These are phyloP conservation scores for Ceratocystis destructans DNA, from an alignment of 2,329 filamentous ascomycete genomes.

Conservation along the genomic window DNA sequence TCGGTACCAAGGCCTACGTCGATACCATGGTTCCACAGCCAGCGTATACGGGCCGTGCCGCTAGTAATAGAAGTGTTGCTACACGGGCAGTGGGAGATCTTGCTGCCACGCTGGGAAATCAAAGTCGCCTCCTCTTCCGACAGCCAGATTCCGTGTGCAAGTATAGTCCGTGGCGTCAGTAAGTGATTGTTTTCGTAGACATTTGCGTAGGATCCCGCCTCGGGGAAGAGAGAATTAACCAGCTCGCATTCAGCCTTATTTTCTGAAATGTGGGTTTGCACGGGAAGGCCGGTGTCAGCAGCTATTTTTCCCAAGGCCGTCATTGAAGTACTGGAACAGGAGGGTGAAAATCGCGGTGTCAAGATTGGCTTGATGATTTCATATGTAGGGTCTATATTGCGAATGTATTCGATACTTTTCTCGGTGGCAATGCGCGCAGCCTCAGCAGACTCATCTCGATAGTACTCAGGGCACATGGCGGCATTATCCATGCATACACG, in stretches of 20 bases:
- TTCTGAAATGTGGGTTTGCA: slow-evolving; percentile 86
- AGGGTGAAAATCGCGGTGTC: slow-evolving; percentile 57
- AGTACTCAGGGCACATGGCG: slow-evolving; percentile 55
- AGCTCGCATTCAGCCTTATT: slow-evolving; percentile 61
- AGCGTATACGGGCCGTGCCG: slow-evolving; percentile 62
- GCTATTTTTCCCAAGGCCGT: slow-evolving; percentile 50
- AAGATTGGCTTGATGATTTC: slow-evolving; percentile 63
- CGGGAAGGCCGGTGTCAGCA: slow-evolving; percentile 45
- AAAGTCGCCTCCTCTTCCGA: slow-evolving; percentile 50
- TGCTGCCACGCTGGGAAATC: slow-evolving; percentile 46
- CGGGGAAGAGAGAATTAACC: slow-evolving; percentile 56
- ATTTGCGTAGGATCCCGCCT: slow-evolving; percentile 48
- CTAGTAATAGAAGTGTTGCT: slow-evolving; percentile 73
- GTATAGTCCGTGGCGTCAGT: slow-evolving; percentile 57
- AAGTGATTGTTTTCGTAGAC: slow-evolving; percentile 67
- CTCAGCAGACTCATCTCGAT: slow-evolving; percentile 57
- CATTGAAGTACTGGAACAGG: slow-evolving; percentile 49
- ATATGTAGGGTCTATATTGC: slow-evolving; percentile 48
- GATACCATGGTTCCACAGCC: slow-evolving; percentile 59
- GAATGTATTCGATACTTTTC: slow-evolving; percentile 51
- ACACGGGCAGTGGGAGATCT: slow-evolving; percentile 74
- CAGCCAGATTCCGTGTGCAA: slow-evolving; percentile 77
- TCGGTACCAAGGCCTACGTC: slow-evolving; percentile 82
- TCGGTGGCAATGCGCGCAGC: slow-evolving; percentile 43
- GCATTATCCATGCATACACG: slow-evolving; percentile 84